Percentiles rank a stretch among this genome's conserved stretches.
These are phyloP conservation scores for Petasospora fabianii DNA, from an alignment of 1,139 yeast species.

Conservation along the genomic window DNA sequence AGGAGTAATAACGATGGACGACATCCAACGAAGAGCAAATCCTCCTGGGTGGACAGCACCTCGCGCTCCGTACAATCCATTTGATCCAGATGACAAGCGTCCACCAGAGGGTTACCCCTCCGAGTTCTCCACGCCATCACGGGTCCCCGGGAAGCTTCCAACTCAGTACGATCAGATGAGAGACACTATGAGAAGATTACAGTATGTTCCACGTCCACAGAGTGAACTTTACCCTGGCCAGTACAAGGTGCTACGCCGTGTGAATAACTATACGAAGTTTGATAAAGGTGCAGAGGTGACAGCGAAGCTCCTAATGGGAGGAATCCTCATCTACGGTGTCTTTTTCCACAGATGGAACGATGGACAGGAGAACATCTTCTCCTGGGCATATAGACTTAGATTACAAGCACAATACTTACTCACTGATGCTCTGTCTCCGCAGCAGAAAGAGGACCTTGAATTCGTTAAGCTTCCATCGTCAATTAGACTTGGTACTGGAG, in stretches of 20 bases:
- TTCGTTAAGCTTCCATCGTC: neutral
- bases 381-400: slow-evolving; percentile 62
- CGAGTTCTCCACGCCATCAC: slow-evolving; percentile 60
- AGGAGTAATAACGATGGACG: slow-evolving; percentile 6
- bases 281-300: slow-evolving; percentile 53
- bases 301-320: slow-evolving; percentile 43
- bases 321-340: slow-evolving; percentile 52
- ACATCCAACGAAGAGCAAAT: slow-evolving; percentile 60
- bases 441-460: slow-evolving; percentile 60
- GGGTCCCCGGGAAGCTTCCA: slow-evolving; percentile 58
- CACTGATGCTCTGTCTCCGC: slow-evolving; percentile 49
- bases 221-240: slow-evolving; percentile 78
- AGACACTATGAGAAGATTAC: slow-evolving; percentile 67
- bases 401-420: slow-evolving; percentile 51
- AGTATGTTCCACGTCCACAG: slow-evolving; percentile 76
- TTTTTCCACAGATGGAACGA: slow-evolving; percentile 85
- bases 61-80: slow-evolving; percentile 67
- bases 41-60: slow-evolving; percentile 85
- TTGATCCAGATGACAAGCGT: slow-evolving; percentile 70
- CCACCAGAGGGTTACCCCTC: slow-evolving; percentile 87
- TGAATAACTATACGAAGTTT: slow-evolving; percentile 52
- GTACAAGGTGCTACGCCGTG: slow-evolving; percentile 63
- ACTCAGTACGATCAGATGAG: slow-evolving; percentile 67
- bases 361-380: slow-evolving; percentile 71
- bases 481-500: slow-evolving; percentile 9